Conservation (phyloP, 2,329 filamentous ascomycete genomes). For the Talaromyces albobiverticillius region DNA sequence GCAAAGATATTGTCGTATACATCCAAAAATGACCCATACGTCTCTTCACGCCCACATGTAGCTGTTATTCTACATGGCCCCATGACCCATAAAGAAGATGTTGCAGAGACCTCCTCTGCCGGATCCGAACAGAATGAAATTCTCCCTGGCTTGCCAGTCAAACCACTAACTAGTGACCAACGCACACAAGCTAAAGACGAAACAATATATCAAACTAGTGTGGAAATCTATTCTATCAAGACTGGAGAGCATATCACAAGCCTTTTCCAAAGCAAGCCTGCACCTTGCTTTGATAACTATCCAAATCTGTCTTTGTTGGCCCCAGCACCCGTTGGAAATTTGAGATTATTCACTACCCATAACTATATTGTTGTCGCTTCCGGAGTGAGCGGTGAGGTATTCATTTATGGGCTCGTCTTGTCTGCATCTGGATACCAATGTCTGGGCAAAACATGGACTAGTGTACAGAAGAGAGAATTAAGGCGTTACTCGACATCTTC, state of each 20-base stretch:
- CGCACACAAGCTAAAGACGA: conserved; percentile 28
- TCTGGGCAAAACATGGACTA: conserved; percentile 89
- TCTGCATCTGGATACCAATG: conserved; percentile 54
- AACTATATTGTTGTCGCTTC: conserved; percentile 73
- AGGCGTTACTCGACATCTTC: conserved; percentile 47
- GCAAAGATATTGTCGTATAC: conserved; percentile 80
- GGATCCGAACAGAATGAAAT: conserved; percentile 36
- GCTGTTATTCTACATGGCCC: conserved; percentile 80
- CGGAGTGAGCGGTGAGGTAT: conserved; percentile 81
- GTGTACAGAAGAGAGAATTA: conserved; percentile 58
- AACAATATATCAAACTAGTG: conserved; percentile 71
- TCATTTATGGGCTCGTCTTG: conserved; percentile 59
- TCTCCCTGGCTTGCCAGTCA: conserved; percentile 25
- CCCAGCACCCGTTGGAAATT: conserved; percentile 67
- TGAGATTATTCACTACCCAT: conserved; percentile 70
- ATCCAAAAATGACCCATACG: conserved; percentile 50
- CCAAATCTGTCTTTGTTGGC: conserved; percentile 64
- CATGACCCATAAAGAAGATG: conserved; percentile 51
- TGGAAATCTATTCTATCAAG: conserved; percentile 82
- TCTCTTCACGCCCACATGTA: conserved; percentile 66
- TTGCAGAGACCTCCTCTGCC: conserved; percentile 29
- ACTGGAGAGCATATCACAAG: conserved; percentile 70
- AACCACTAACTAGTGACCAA: conserved; percentile 20
- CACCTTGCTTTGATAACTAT: conserved; percentile 54
- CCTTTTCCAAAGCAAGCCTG: conserved; percentile 68